These are phyloP conservation scores for Anthoceros angustus DNA, from an alignment of 225 moss, liverwort and hornwort species.

Conservation along the genomic window DNA sequence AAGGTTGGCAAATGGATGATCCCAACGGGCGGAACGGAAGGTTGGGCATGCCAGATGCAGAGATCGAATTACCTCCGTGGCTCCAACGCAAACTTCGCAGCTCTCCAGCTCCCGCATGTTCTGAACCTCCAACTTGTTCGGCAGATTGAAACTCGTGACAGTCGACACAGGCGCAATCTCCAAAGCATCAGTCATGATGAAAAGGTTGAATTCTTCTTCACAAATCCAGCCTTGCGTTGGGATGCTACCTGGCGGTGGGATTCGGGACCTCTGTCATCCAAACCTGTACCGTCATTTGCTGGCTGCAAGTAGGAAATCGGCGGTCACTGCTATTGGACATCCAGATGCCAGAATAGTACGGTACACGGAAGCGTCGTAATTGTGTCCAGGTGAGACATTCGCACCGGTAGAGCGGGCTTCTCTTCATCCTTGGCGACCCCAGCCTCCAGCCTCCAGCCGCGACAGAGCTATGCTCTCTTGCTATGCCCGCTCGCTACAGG, in stretches of 20 bases:
- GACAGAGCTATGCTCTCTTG: neutral
- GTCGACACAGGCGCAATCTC: neutral
- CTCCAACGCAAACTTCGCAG: neutral
- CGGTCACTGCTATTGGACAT: neutral
- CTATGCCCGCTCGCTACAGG: neutral
- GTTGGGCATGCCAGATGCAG: no score
- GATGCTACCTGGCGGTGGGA: no score
- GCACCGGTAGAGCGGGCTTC: no score
- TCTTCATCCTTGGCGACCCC: no score
- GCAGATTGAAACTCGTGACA: neutral
- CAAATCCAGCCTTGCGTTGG: neutral
- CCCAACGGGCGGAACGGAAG: no score
- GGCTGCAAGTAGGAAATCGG: neutral
- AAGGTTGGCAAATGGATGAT: no score
- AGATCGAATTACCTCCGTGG: neutral
- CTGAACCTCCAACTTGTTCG: neutral
- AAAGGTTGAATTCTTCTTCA: neutral
- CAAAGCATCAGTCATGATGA: neutral
- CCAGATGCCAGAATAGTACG: no score
- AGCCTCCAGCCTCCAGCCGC: no score
- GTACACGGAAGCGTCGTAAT: no score
- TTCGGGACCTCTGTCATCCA: neutral
- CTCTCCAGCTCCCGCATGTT: neutral
- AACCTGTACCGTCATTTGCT: neutral
- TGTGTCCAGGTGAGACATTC: no score